phyloP scores from a whole-genome alignment of 2,329 filamentous ascomycete species.

The Myriosclerotinia curreyana region DNA sequence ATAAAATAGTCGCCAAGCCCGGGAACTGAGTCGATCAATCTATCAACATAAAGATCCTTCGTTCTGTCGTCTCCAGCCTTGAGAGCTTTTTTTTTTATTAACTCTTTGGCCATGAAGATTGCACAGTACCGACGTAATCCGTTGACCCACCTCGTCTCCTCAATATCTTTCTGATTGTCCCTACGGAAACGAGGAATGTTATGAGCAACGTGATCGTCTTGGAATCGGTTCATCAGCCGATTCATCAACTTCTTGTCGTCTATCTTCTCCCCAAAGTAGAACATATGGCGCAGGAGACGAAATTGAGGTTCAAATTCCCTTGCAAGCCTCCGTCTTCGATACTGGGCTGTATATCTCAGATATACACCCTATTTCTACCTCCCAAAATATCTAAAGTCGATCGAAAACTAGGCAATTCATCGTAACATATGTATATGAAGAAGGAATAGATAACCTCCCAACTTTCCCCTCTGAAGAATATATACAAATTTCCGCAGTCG shows the following conservation, averaged over 20 bases:
- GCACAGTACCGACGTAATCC: neutral
- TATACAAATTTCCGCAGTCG: neutral
- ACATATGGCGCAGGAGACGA: neutral
- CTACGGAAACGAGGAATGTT: neutral
- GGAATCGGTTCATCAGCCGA: neutral
- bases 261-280: neutral
- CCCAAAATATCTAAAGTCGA: accelerated
- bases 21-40: too few relatives aligned
- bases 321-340: too few relatives aligned
- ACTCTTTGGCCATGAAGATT: too few relatives aligned
- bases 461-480: neutral
- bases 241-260: neutral
- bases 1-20: neutral
- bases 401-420: neutral
- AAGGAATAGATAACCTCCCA: neutral
- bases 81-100: too few relatives aligned
- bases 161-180: neutral
- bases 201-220: neutral
- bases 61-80: too few relatives aligned
- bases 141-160: too few relatives aligned
- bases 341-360: too few relatives aligned
- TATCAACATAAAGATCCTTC: too few relatives aligned
- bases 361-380: too few relatives aligned
- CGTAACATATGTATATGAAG: neutral
- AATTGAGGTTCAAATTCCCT: neutral